phyloP scores from a whole-genome alignment of 768 basidiomycete genomes.

The Suillus spraguei region DNA sequence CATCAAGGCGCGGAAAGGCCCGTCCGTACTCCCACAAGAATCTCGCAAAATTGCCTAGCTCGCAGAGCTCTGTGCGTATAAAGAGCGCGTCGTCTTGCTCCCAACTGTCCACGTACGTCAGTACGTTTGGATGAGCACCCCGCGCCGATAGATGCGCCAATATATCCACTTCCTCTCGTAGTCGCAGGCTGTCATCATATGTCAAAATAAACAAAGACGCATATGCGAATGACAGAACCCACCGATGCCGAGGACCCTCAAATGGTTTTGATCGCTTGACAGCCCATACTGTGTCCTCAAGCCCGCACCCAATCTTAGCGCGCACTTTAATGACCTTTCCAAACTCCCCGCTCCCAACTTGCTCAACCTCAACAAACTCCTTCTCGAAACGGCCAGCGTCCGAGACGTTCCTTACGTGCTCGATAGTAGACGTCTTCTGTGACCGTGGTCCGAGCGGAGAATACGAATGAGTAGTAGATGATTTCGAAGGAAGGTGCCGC shows the following conservation, averaged over 20 bases:
- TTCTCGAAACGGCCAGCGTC: slow-evolving; percentile 74
- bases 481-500: slow-evolving; percentile 33
- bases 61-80: slow-evolving; percentile 95
- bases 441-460: slow-evolving; percentile 14
- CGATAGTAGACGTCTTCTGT: slow-evolving; percentile 25
- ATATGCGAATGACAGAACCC: slow-evolving; percentile 25
- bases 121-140: slow-evolving; percentile 73
- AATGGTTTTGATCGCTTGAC: slow-evolving; percentile 95
- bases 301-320: slow-evolving; percentile 50
- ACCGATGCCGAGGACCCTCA: slow-evolving; percentile 91
- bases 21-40: slow-evolving; percentile 94
- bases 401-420: slow-evolving; percentile 30
- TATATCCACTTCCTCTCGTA: slow-evolving; percentile 94
- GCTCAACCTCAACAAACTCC: slow-evolving; percentile 78
- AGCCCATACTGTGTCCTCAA: slow-evolving; percentile 64
- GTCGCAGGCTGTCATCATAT: slow-evolving; percentile 57
- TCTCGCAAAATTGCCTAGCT: slow-evolving; percentile 85
- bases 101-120: slow-evolving; percentile 94
- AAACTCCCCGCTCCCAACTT: slow-evolving; percentile 91
- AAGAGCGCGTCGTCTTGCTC: slow-evolving; percentile 87
- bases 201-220: slow-evolving; percentile 15
- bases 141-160: slow-evolving; percentile 70
- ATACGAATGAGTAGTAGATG: slow-evolving; percentile 5
- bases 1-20: slow-evolving; percentile 81
- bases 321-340: slow-evolving; percentile 89